These are phyloP conservation scores for Copromyces sp. DNA, from an alignment of 495 filamentous ascomycete species.

Conservation along the genomic window DNA sequence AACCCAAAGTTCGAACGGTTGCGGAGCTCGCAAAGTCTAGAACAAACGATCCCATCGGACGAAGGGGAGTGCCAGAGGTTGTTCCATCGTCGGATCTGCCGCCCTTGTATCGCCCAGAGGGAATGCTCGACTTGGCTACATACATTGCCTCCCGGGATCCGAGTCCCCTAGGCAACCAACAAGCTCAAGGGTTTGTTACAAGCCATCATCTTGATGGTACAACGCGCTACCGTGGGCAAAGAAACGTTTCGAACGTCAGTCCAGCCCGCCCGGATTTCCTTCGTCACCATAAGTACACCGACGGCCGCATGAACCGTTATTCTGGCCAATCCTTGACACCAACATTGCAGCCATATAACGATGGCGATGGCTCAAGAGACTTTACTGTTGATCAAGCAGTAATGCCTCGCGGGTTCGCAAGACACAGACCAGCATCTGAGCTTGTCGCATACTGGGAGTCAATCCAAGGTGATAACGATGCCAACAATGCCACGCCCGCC, in stretches of 20 bases:
- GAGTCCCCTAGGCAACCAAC: not conserved
- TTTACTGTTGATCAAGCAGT: not conserved
- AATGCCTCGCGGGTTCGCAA: slow-evolving; percentile 1
- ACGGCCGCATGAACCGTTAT: not conserved
- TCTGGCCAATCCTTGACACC: not conserved
- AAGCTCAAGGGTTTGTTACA: not conserved
- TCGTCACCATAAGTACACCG: not conserved
- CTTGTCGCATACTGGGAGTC: slow-evolving; percentile 17
- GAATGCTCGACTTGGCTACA: not conserved
- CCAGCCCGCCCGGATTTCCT: not conserved
- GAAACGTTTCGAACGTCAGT: slow-evolving; percentile 2
- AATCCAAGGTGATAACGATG: not conserved
- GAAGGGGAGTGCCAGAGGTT: slow-evolving; percentile 6
- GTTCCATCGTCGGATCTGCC: slow-evolving; percentile 2
- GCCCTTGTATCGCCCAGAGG: slow-evolving; percentile 4
- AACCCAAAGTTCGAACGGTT: slow-evolving; percentile 25
- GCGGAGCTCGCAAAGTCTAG: slow-evolving; percentile 3
- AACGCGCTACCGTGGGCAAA: slow-evolving; percentile 1
- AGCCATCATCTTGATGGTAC: not conserved
- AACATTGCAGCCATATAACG: slow-evolving; percentile 3
- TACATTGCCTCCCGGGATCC: not conserved
- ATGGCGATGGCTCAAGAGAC: not conserved
- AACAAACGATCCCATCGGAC: not conserved
- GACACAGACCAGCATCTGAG: slow-evolving; percentile 9
- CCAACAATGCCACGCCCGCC: not conserved